Percentiles rank a stretch among this genome's conserved stretches.
These are phyloP conservation scores for Globomyces sp. DNA, from an alignment of 371 early-diverging fungal genomes.

Conservation along the genomic window DNA sequence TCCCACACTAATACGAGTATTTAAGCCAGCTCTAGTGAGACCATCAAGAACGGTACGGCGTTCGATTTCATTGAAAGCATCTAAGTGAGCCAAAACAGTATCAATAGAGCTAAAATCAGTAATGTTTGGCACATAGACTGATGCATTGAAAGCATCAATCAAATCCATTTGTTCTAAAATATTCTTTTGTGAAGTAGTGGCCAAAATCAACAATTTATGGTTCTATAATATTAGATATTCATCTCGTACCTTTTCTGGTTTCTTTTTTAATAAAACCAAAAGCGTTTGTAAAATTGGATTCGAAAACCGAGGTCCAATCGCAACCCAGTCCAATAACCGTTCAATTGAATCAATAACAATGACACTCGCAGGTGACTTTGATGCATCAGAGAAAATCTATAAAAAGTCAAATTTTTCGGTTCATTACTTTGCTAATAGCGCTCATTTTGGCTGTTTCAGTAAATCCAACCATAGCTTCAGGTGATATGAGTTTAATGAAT, in stretches of 20 bases:
- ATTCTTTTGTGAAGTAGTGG: conserved; percentile 77
- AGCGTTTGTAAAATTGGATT: conserved; percentile 96
- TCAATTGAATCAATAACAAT: conserved; percentile 98
- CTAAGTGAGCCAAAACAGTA: conserved; percentile 63
- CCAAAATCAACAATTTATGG: conserved; percentile 71
- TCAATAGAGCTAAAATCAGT: conserved; percentile 65
- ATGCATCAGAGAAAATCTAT: conserved; percentile 90
- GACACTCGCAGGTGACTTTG: conserved; percentile 94
- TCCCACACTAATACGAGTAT: conserved; percentile 70
- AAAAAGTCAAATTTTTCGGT: conserved; percentile 9
- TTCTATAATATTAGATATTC: background rate
- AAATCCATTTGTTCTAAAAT: conserved; percentile 89
- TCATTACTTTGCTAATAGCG: conserved; percentile 78
- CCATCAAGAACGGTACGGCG: conserved; percentile 50
- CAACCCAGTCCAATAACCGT: conserved; percentile 93
- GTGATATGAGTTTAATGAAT: conserved; percentile 97
- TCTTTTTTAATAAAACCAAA: conserved; percentile 84
- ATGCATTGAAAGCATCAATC: conserved; percentile 78
- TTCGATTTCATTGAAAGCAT: conserved; percentile 64
- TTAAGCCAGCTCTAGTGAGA: conserved; percentile 57
- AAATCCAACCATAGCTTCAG: conserved; percentile 97
- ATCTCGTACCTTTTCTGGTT: conserved; percentile 74
- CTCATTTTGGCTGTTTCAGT: conserved; percentile 90
- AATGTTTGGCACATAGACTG: conserved; percentile 80
- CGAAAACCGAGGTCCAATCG: conserved; percentile 98